Percentiles rank a stretch among this genome's conserved stretches.
These are phyloP conservation scores for Myxozyma vanderwaltii DNA, from an alignment of 805 yeast genomes.

Conservation along the genomic window DNA sequence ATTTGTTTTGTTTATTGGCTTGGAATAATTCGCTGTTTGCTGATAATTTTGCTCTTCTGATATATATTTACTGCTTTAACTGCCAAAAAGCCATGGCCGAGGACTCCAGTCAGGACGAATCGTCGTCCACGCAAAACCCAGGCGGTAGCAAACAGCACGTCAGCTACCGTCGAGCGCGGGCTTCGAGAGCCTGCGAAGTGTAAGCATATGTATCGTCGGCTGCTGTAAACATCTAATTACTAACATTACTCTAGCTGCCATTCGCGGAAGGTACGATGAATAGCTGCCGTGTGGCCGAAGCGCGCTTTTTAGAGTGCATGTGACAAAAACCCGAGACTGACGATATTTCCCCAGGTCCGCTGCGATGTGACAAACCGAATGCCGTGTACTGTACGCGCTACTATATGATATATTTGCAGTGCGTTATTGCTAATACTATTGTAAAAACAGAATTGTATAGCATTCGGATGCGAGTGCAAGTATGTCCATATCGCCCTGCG, in stretches of 20 bases:
- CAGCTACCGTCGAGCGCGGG: conserved; percentile 49
- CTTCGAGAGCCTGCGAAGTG: conserved; percentile 73
- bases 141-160: conserved; percentile 21
- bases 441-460: conserved; percentile 38
- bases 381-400: conserved; percentile 55
- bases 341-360: conserved; percentile 29
- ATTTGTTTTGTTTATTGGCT: too few relatives aligned
- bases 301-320: too few relatives aligned
- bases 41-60: too few relatives aligned
- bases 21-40: too few relatives aligned
- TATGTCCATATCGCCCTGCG: not conserved
- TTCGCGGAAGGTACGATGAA: conserved; percentile 33
- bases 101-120: conserved; percentile 28
- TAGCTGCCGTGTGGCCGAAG: too few relatives aligned
- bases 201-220: conserved; percentile 43
- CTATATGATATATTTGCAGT: not conserved
- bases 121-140: conserved; percentile 15
- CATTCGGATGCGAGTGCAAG: conserved; percentile 37
- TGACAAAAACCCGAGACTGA: not conserved
- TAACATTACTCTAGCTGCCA: too few relatives aligned
- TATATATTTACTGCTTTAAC: too few relatives aligned
- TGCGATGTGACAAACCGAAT: conserved; percentile 57
- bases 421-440: not conserved
- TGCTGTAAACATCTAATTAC: not conserved
- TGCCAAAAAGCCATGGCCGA: conserved; percentile 27